Base-by-base conservation (phyloP, 2,329 filamentous ascomycete genomes). In the Talaromyces sp. region DNA sequence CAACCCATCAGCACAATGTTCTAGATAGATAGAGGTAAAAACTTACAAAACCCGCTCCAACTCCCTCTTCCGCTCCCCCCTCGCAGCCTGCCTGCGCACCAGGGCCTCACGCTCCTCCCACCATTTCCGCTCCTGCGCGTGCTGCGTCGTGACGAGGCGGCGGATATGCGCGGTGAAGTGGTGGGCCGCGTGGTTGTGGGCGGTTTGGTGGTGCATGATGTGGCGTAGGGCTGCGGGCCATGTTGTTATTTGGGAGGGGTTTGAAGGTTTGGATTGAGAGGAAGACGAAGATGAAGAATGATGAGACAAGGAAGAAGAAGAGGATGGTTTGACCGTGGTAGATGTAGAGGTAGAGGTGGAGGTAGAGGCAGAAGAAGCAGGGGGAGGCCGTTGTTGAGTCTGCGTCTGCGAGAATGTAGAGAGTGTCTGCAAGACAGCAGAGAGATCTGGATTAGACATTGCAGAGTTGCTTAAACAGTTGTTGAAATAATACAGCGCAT, bases 111-210 rank as follows among this genome's bases (percentile, higher is more conserved):
- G 79, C 1, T 80, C 81, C 30, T 77, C 72, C 75, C 82, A 85
- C 83, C 87, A 90, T 65, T 85, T 81, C 65, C 80, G 80, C 66
- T 89, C 86, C 67, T 89, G 83, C 47, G 81, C 79, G 67, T 86
- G 82, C 70, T 90, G 87, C 50, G 85, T 81, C 60, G 80, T 80
- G 63, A 89, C 88, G 72, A 90, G 79, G 75, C 86, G 71, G 23
- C 78, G 77, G 64, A 85, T 79, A 10, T 78, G 77, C 16, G 73
- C 71, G 50, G 81, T 72, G 1, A 78, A 72, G 34, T 73, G 70
- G 60, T 23, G 23, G 23, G 23, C 23, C 23, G 82, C 78, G 63
- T 81, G 79, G 50, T 76, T 76, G 5, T 16, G 5, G 0, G 75
- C 72, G 23, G 83, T 75, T 3, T 77, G 77, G 57, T 76, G 78